Evolutionary conservation across 257 asterid species (phyloP), one percentile per base, ranked within the genome.

Genomic region (Catharanthus roseus): DNA sequence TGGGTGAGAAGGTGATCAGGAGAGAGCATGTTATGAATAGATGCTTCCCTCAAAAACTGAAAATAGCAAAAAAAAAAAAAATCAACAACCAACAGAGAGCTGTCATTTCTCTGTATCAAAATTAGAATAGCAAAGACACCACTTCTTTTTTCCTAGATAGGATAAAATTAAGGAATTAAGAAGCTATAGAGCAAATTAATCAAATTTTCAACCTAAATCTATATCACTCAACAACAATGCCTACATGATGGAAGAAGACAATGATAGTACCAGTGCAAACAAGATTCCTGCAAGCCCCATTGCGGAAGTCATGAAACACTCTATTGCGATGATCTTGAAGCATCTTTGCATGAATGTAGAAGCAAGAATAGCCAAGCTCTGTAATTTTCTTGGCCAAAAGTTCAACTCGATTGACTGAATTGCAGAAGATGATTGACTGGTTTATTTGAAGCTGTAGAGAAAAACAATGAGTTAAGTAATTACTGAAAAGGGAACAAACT

Each of bases 231-330:
- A 45, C 53, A 47, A 47, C 21, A 47, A 13, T 1, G 53, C 53
- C 53, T 47, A 47, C 11, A 21, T 16, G 21, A 47, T 47, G 53
- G 24, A 16, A 49, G 55, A 42, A 6, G 33, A 61, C 0, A 11
- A 29, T 61, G 47, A 65, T 60, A 81, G 53, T 81, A 91, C 97
- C 96, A 47, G 97, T 91, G 85, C 97, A 91, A 41, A 91, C 97
- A 81, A 91, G 97, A 81, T 91, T 91, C 85, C 97, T 84, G 84
- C 97, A 91, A 73, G 93, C 96, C 70, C 97, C 96, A 79, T 91
- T 91, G 72, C 97, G 95, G 77, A 91, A 91, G 82, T 91, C 96
- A 57, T 91, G 97, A 81, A 91, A 90, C 41, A 90, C 97, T 82
- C 97, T 83, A 79, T 89, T 90, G 74, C 97, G 90, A 69, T 90